Evolutionary conservation across 768 basidiomycete species (phyloP).

Genomic region (Amanita subjunquillea): DNA sequence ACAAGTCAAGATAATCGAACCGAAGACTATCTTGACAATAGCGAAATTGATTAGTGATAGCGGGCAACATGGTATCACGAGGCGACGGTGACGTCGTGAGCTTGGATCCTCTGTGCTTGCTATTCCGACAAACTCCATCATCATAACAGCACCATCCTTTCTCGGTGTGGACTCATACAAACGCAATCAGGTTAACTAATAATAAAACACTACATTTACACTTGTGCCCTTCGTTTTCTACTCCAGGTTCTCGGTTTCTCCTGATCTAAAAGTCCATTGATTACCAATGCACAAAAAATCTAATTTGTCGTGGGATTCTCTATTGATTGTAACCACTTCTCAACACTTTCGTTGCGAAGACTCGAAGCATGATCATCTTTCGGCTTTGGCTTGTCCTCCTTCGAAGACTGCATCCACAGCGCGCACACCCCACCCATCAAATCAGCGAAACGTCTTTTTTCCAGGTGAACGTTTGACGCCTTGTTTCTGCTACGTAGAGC

Average conservation of each 20-base stretch:
- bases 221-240: neutral
- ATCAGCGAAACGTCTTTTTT: slow-evolving; percentile 2
- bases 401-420: slow-evolving; percentile 1
- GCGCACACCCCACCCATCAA: slow-evolving; percentile 2
- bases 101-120: no score
- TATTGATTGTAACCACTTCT: neutral
- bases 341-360: neutral
- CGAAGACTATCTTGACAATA: no score
- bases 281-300: neutral
- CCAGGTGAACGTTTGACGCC: neutral
- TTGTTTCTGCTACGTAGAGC: slow-evolving; percentile 2
- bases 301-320: neutral
- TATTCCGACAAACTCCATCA: no score
- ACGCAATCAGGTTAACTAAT: no score
- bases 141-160: no score
- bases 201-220: no score
- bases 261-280: neutral
- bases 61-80: no score
- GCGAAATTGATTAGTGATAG: no score
- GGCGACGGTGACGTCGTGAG: no score
- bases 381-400: neutral
- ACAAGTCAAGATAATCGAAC: no score
- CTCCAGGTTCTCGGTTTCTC: neutral
- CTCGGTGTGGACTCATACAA: no score
- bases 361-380: slow-evolving; percentile 3